Evolutionary conservation across 176 grass and related monocot species (phyloP), one percentile per base, ranked within the genome.

Genomic region (Eremochloa ophiuroides): DNA sequence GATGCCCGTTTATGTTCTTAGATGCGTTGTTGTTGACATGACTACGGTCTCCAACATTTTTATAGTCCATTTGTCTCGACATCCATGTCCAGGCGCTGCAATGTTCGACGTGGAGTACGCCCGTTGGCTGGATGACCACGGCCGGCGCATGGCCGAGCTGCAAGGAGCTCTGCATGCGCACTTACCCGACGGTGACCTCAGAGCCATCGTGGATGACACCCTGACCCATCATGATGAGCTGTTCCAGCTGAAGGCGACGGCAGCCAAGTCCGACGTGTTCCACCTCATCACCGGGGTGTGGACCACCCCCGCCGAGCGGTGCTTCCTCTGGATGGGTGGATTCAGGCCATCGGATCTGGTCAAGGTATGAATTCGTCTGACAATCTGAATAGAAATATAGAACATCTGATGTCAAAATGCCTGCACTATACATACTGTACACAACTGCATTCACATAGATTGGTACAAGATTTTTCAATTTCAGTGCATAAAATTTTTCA

Each of bases 311-410:
- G 83, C 89, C 0, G 94, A 97, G 70, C 85, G 92, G 25, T 97
- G 92, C 73, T 97, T 97, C 81, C 80, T 94, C 30, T 97, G 94
- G 94, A 94, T 97, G 80, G 89, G 85, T 27, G 94, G 94, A 37
- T 97, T 97, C 80, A 74, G 85, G 80, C 92, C 94, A 33, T 97
- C 94, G 11, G 92, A 94, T 62, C 85, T 97, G 69, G 74, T 97
- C 90, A 94, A 85, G 92, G 94, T 86, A 81, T 63, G 82, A n/a
- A 56, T 18, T 80, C 18, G 34, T 66, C 43, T 75, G 71, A 56
- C 51, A 15, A 55, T 62, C 81, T 75, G 71, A 74, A 80, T 35
- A 44, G 37, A 77, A 25, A 69, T 40, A 77, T 37, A 47, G 39
- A 73, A 26, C 39, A 79, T 27, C 20, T 11, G 28, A 55, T 34